Conservation (phyloP, 495 filamentous ascomycete genomes). For the Letharia lupina region DNA sequence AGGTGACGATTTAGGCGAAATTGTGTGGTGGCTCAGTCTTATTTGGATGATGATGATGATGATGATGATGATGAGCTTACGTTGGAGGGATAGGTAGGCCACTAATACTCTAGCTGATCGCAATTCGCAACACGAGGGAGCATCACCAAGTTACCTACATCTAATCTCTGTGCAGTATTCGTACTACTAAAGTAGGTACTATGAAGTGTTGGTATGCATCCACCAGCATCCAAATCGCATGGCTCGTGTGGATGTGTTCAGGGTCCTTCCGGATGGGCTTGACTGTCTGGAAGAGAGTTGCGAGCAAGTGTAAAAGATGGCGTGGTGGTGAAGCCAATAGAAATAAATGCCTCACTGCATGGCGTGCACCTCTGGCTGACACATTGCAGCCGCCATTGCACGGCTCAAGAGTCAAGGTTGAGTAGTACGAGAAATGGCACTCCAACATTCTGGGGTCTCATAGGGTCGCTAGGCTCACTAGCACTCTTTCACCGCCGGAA, state of each 20-base stretch:
- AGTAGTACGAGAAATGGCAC: no score
- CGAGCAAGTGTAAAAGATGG: not conserved
- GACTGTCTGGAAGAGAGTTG: not conserved
- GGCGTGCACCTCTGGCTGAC: not conserved
- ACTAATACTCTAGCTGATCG: no score
- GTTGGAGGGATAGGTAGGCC: no score
- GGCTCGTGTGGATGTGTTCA: not conserved
- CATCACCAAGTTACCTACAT: not conserved
- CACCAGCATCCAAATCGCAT: not conserved
- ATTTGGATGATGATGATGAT: no score
- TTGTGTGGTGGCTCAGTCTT: no score
- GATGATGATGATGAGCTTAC: no score
- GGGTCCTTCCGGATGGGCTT: not conserved
- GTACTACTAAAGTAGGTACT: not conserved
- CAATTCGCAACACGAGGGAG: not conserved
- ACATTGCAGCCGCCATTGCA: not conserved
- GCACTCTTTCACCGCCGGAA: not conserved
- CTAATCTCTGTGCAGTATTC: not conserved
- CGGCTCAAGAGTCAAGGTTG: not conserved
- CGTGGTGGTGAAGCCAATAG: not conserved
- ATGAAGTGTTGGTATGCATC: not conserved
- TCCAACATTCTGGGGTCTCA: no score
- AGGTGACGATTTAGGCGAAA: no score
- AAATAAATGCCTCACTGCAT: constrained; percentile 4
- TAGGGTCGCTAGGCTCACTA: no score